Evolutionary conservation across 176 grass and related monocot genomes (phyloP), one percentile per base, ranked within the genome.

Genomic region (Oryza rufipogon): DNA sequence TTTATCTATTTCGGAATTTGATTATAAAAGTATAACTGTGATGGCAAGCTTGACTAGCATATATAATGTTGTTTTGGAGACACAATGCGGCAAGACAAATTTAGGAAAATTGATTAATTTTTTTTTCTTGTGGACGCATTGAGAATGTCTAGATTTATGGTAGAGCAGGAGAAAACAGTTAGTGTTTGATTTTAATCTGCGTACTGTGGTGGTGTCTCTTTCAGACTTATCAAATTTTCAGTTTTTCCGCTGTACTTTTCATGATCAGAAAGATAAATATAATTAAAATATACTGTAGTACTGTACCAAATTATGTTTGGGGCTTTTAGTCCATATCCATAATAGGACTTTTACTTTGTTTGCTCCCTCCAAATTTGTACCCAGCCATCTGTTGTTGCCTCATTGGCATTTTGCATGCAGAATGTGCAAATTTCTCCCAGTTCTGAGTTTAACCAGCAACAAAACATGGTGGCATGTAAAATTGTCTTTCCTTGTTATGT

Each of bases 401-500:
- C 30, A 22, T 46, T 33, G 46, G 9, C 66, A 51, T 79, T 58
- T 20, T 47, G 6, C 44, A 34, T 49, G 8, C 26, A 42, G n/a
- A 36, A 20, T 20, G 6, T n/a, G 66, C 16, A 77, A 11, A 80
- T 66, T 74, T 52, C n/a, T 66, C 58, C 42, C 10, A 32, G 10
- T 66, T 15, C 4, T 9, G 16, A 51, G 41, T 45, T 73, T 11
- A 7, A 19, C 13, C 45, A 52, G 19, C 26, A 52, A 69, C 17
- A 19, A 54, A 52, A 14, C 14, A 14, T 49, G 26, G 7, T 72
- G 67, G 16, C 46, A 8, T 79, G 7, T 71, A 36, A n/a, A 54
- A 25, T 52, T 80, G 6, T 30, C 13, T 73, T 51, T 48, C 47
- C n/a, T 79, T 10, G 45, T 81, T 64, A 81, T 17, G 36, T 26